Evolutionary conservation across 164 flowering plant genomes (phyloP).

Genomic region (Vitis rupestris): DNA sequence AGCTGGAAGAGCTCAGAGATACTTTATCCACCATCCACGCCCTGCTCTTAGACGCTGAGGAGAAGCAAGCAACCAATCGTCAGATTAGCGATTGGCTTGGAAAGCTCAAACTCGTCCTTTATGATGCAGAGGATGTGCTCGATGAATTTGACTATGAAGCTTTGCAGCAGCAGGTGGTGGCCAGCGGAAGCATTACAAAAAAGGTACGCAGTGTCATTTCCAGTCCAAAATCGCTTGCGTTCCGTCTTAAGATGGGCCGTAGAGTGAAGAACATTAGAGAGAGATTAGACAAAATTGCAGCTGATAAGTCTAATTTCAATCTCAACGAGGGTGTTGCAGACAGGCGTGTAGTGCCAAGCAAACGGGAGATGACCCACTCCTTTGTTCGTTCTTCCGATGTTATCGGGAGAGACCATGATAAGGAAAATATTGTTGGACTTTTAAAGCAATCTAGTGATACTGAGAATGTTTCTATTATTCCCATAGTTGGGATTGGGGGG

Average conservation of each 20-base stretch:
- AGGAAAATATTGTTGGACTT: not conserved
- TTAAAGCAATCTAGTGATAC: not conserved
- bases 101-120: constrained; percentile 3
- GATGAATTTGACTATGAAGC: constrained; percentile 4
- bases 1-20: constrained; percentile 10
- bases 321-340: not conserved
- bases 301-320: constrained; percentile 5
- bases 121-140: constrained; percentile 1
- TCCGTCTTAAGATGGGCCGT: constrained; percentile 6
- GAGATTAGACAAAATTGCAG: constrained; percentile 14
- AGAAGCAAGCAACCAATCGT: not conserved
- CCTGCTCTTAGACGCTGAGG: constrained; percentile 25
- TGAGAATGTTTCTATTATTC: not conserved
- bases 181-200: not conserved
- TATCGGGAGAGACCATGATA: constrained; percentile 12
- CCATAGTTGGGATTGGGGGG: constrained; percentile 12
- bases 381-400: not conserved
- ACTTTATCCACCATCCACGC: constrained; percentile 3
- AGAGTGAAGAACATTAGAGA: constrained; percentile 12
- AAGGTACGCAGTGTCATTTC: constrained; percentile 7
- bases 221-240: not conserved
- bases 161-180: not conserved
- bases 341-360: not conserved
- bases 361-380: not conserved
- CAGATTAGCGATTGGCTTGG: constrained; percentile 9